Evolutionary conservation across 129 eudicot species (phyloP).

Genomic region (Artemisia tridentata): DNA sequence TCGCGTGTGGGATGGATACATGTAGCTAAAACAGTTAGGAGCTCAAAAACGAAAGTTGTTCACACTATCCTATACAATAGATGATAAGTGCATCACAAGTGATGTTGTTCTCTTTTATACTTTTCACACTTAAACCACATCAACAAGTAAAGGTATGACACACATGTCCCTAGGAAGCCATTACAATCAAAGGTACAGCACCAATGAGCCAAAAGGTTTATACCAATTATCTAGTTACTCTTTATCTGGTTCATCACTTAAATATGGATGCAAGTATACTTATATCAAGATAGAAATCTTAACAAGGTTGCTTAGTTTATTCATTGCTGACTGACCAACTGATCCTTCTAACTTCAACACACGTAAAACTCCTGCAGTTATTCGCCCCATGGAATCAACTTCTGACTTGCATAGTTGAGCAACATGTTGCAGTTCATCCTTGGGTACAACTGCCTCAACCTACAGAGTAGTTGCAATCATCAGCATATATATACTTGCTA

Average conservation of each 20-base stretch:
- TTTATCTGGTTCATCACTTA: not conserved
- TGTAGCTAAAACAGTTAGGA: not conserved
- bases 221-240: not conserved
- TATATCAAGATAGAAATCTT: slow-evolving; percentile 13
- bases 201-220: no score
- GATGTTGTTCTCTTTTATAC: not conserved
- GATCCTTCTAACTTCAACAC: slow-evolving; percentile 84
- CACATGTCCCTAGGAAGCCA: no score
- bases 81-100: not conserved
- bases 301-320: slow-evolving; percentile 88
- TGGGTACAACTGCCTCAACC: slow-evolving; percentile 94
- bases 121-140: not conserved
- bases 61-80: not conserved
- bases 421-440: slow-evolving; percentile 83
- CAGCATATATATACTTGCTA: not conserved
- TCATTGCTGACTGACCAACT: slow-evolving; percentile 74
- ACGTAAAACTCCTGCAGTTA: slow-evolving; percentile 82
- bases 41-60: not conserved
- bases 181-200: no score
- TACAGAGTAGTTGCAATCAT: slow-evolving; percentile 23
- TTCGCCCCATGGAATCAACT: slow-evolving; percentile 88
- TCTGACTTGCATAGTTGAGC: slow-evolving; percentile 78
- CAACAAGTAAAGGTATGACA: no score
- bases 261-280: no score
- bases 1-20: no score